Evolutionary conservation across 1,284 basidiomycete genomes (phyloP), one percentile per base, ranked within the genome.

Genomic region (Sphaerobolus stellatus): DNA sequence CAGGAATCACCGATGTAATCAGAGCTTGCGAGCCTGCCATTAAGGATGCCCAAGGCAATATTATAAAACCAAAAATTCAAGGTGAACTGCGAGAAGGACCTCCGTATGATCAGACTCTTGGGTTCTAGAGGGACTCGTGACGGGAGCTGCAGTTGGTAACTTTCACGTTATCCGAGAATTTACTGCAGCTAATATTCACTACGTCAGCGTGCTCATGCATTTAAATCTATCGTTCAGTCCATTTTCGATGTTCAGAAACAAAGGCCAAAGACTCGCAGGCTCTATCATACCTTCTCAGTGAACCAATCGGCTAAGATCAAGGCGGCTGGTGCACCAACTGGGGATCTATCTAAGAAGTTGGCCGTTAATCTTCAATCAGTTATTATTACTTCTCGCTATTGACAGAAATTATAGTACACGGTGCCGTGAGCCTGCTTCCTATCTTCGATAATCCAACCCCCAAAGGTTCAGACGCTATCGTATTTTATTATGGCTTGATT

Each of bases 1-100:
- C 58, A 2, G 52, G 40, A n/a, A 34, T 36, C 13, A 29, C 47
- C 13, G 48, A 57, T 31, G 44, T 58, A 7, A 43, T 43, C 25
- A n/a, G 25, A 18, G 7, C 7, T 6, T 43, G 25, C 40, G n/a
- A 43, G n/a, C 40, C 40, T 18, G n/a, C 8, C 40, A 24, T 43
- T 7, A 43, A 43, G n/a, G 40, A 43, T 18, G 6, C 7, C 40
- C 18, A n/a, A 8, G 40, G 40, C 6, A 43, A 43, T n/a, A 43
- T 43, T 6, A 18, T 43, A 9, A 43, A 18, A 18, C 8, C 6
- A 8, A 24, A 43, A 24, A 18, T 43, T 43, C 40, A 7, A 18
- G 40, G 40, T 6, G 40, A 43, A n/a, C 9, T 43, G 18, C 18
- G 40, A n/a, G 40, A 43, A 7, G 40, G 40, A 8, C 40, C 40